These are phyloP conservation scores for Calvatia gigantea DNA, from an alignment of 768 basidiomycete genomes.

Conservation along the genomic window DNA sequence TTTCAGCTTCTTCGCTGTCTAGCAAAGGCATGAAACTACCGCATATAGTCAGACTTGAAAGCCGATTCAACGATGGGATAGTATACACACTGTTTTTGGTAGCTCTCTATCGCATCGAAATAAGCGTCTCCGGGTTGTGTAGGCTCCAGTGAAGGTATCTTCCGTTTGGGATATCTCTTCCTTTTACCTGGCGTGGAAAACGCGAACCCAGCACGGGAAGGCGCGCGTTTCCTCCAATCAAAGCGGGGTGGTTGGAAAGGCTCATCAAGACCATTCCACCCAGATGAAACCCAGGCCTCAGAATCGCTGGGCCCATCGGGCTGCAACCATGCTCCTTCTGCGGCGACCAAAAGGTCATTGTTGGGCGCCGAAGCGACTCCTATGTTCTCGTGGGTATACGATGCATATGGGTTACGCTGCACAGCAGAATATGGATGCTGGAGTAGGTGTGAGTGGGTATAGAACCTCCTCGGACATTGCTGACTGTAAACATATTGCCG, in stretches of 20 bases:
- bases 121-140: constrained; percentile 37
- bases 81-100: constrained; percentile 47
- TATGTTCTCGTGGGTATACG: not conserved
- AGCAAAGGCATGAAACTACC: constrained; percentile 46
- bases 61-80: not conserved
- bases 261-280: not conserved
- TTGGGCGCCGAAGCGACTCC: not conserved
- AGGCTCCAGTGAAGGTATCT: constrained; percentile 29
- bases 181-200: constrained; percentile 6
- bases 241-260: constrained; percentile 34
- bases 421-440: not conserved
- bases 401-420: not conserved
- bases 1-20: constrained; percentile 61
- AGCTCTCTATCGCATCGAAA: constrained; percentile 48
- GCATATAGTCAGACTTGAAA: not conserved
- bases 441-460: not conserved
- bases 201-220: constrained; percentile 32
- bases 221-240: constrained; percentile 59
- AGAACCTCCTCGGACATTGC: not conserved
- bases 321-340: constrained; percentile 39
- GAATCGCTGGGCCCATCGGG: constrained; percentile 16
- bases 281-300: not conserved
- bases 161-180: constrained; percentile 21
- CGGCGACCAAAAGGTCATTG: constrained; percentile 15
- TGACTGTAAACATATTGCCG: constrained; percentile 9